phyloP scores from a whole-genome alignment of 345 rosid species.

The Camelina neglecta region DNA sequence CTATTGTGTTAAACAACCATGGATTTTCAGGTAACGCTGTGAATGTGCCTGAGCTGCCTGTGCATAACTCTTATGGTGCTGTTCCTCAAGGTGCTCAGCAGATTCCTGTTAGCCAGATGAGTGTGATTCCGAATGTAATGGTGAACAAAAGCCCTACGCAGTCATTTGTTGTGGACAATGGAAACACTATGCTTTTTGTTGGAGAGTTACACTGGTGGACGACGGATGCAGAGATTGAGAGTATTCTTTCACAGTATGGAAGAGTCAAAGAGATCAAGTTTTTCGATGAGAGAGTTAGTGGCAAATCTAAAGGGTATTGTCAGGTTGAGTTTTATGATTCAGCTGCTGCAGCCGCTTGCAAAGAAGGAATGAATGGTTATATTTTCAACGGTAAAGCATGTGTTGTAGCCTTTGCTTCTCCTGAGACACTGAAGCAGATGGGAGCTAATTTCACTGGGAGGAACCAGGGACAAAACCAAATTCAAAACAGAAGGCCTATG shows the following conservation, averaged over 20 bases:
- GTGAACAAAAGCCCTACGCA: conserved; percentile 68
- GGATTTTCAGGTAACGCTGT: conserved; percentile 54
- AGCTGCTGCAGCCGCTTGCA: conserved; percentile 71
- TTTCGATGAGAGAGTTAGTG: conserved; percentile 87
- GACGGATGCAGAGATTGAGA: conserved; percentile 83
- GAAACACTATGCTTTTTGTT: conserved; percentile 71
- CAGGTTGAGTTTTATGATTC: conserved; percentile 83
- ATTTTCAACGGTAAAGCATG: conserved; percentile 79
- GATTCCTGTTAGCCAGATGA: conserved; percentile 60
- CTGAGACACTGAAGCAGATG: conserved; percentile 81
- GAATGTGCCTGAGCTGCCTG: conserved; percentile 53
- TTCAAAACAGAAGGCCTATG: conserved; percentile 71
- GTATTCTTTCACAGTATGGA: conserved; percentile 71
- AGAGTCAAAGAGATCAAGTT: conserved; percentile 83
- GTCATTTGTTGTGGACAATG: conserved; percentile 70
- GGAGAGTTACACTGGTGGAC: conserved; percentile 96
- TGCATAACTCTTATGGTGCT: conserved; percentile 53
- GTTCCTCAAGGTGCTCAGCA: conserved; percentile 58
- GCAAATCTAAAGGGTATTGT: conserved; percentile 90
- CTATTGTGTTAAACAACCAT: conserved; percentile 54
- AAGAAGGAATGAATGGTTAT: conserved; percentile 82
- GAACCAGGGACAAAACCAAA: conserved; percentile 66
- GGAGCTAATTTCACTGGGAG: conserved; percentile 72
- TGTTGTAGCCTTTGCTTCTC: conserved; percentile 88
- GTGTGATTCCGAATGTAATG: conserved; percentile 48